Evolutionary conservation across 345 rosid genomes (phyloP).

Genomic region (Gossypium stocksii): DNA sequence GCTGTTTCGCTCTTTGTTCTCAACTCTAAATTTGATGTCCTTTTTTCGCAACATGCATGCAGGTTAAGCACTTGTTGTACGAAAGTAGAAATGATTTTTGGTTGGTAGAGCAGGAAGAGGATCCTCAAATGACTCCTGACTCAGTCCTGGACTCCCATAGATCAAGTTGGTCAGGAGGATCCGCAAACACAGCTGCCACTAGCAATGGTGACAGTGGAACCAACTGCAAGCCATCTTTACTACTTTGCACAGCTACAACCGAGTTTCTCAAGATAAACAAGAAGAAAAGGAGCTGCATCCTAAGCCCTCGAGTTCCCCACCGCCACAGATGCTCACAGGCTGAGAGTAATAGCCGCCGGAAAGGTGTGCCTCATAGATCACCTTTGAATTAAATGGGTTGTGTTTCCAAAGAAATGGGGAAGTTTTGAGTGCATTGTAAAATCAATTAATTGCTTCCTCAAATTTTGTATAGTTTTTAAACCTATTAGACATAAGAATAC

Average conservation of each 20-base stretch:
- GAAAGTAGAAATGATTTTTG: not conserved
- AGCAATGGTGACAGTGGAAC: conserved; percentile 19
- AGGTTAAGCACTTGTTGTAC: conserved; percentile 17
- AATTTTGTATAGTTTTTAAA: not conserved
- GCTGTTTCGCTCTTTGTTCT: not conserved
- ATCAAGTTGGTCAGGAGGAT: conserved; percentile 2
- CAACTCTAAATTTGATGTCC: not conserved
- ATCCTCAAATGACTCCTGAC: conserved; percentile 10
- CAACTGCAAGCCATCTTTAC: conserved; percentile 6
- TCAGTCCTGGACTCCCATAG: not conserved
- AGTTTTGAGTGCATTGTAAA: not conserved
- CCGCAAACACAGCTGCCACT: conserved; percentile 17
- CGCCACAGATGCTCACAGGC: conserved; percentile 14
- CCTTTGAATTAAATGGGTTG: conserved; percentile 37
- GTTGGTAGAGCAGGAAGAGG: conserved; percentile 11
- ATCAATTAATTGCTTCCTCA: not conserved
- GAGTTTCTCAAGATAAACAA: conserved; percentile 11
- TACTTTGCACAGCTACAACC: conserved; percentile 27
- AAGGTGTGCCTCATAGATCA: conserved; percentile 53
- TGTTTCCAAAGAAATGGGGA: not conserved
- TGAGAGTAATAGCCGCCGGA: conserved; percentile 39
- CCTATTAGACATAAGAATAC: not conserved
- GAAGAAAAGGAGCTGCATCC: conserved; percentile 27
- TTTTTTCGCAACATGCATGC: not conserved
- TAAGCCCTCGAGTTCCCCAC: conserved; percentile 19